Conservation (phyloP, 2,329 filamentous ascomycete genomes). For the Aschersonia sp. region DNA sequence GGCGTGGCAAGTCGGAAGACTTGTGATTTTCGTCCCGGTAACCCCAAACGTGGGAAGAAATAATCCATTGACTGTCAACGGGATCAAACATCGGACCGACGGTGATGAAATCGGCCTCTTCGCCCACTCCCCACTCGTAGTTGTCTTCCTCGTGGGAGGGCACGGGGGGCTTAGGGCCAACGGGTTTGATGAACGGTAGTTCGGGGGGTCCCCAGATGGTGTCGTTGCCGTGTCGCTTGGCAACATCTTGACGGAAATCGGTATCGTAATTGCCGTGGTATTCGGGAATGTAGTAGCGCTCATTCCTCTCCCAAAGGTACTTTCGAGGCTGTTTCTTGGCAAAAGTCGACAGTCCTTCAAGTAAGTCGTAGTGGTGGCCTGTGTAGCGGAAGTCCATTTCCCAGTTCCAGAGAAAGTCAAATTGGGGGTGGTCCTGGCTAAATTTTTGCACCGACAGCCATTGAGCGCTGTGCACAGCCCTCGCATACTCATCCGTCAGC, state of each 20-base stretch:
- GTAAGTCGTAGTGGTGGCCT: conserved; percentile 69
- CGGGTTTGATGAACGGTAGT: conserved; percentile 43
- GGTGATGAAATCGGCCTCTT: conserved; percentile 60
- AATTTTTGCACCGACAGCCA: conserved; percentile 67
- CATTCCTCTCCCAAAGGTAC: conserved; percentile 59
- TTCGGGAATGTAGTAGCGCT: conserved; percentile 58
- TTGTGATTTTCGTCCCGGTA: conserved; percentile 38
- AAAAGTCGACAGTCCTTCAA: conserved; percentile 50
- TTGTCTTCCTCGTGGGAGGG: conserved; percentile 45
- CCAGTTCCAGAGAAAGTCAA: conserved; percentile 78
- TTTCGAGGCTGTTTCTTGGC: conserved; percentile 54
- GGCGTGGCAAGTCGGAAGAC: conserved; percentile 47
- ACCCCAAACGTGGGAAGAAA: conserved; percentile 52
- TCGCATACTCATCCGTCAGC: conserved; percentile 45
- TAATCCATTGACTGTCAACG: conserved; percentile 57
- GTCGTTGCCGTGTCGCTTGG: conserved; percentile 31
- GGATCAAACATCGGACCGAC: conserved; percentile 72
- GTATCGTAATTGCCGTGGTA: conserved; percentile 52
- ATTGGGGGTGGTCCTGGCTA: conserved; percentile 60
- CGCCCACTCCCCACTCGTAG: conserved; percentile 62
- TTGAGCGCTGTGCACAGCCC: conserved; percentile 44
- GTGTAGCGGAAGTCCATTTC: conserved; percentile 71
- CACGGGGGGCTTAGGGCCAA: conserved; percentile 49
- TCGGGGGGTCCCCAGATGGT: conserved; percentile 54
- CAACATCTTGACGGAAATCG: conserved; percentile 52